Evolutionary conservation across 2,329 filamentous ascomycete genomes (phyloP).

Genomic region (Pseudogymnoascus sp.): DNA sequence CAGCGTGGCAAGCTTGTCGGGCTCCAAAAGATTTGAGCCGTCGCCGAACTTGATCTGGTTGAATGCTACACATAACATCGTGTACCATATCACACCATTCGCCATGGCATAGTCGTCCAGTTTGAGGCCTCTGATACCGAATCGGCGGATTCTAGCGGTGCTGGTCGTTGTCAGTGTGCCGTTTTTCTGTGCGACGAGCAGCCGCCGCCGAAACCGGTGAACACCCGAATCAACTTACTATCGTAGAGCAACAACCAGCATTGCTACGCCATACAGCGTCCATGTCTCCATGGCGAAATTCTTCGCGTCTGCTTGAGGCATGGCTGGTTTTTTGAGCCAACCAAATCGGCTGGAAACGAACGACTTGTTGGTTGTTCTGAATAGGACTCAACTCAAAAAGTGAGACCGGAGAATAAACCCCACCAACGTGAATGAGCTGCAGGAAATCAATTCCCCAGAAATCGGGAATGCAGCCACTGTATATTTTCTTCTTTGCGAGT

Average conservation of each 20-base stretch:
- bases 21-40: slow-evolving; percentile 39
- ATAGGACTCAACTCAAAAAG: background rate
- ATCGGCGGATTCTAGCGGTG: slow-evolving; percentile 31
- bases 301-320: background rate
- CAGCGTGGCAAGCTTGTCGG: slow-evolving; percentile 31
- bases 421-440: background rate
- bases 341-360: background rate
- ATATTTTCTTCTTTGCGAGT: background rate
- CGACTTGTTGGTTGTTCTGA: background rate
- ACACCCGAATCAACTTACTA: slow-evolving; percentile 17
- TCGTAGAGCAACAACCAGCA: slow-evolving; percentile 14
- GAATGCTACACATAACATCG: slow-evolving; percentile 36
- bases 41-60: slow-evolving; percentile 38
- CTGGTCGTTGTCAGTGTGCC: slow-evolving; percentile 20
- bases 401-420: background rate
- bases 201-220: background rate
- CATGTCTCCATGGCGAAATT: slow-evolving; percentile 18
- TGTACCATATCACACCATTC: slow-evolving; percentile 37
- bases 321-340: background rate
- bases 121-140: slow-evolving; percentile 34
- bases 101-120: slow-evolving; percentile 39
- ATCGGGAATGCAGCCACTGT: background rate
- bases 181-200: background rate
- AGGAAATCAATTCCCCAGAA: background rate
- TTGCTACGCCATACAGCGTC: slow-evolving; percentile 17